phyloP scores from a whole-genome alignment of 2,329 filamentous ascomycete species.

The Botrytis aclada region DNA sequence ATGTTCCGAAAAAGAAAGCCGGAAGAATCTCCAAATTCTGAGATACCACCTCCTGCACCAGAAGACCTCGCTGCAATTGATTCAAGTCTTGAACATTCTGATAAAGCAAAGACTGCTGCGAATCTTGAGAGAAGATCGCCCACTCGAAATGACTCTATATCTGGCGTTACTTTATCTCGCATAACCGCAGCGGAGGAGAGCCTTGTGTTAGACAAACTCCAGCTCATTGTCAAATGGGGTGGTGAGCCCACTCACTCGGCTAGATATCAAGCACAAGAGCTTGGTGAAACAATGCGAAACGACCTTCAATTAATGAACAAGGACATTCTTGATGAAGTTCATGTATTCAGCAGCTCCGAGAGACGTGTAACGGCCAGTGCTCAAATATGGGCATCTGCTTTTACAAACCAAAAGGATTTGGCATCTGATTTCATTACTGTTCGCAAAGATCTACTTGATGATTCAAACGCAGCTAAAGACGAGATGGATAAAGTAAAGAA shows the following conservation, averaged over 20 bases:
- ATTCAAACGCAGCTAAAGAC: conserved; percentile 97
- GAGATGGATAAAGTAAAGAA: conserved; percentile 99
- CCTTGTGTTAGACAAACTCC: conserved; percentile 89
- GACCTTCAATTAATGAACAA: conserved; percentile 90
- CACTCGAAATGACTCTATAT: conserved; percentile 77
- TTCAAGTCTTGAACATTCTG: conserved; percentile 5
- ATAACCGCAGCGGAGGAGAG: conserved; percentile 93
- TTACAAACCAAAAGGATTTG: conserved; percentile 82
- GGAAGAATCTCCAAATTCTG: conserved; percentile 45
- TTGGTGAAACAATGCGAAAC: conserved; percentile 93
- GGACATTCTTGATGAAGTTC: conserved; percentile 86
- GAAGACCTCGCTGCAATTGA: conserved; percentile 2
- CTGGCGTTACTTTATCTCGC: conserved; percentile 86
- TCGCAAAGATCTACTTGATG: conserved; percentile 90
- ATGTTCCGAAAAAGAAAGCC: conserved; percentile 92
- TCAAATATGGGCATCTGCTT: conserved; percentile 90
- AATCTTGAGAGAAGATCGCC: conserved; percentile 45
- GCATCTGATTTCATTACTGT: conserved; percentile 83
- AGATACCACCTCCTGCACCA: background rate
- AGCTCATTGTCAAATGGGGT: conserved; percentile 98
- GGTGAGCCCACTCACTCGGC: conserved; percentile 97
- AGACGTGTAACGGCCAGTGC: conserved; percentile 91
- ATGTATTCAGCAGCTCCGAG: conserved; percentile 94
- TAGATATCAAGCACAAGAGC: conserved; percentile 90
- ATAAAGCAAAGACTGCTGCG: conserved; percentile 22